Percentiles rank a stretch among this genome's conserved stretches.
phyloP scores from a whole-genome alignment of 1,284 basidiomycete genomes.

The Binderoboletus segoi region DNA sequence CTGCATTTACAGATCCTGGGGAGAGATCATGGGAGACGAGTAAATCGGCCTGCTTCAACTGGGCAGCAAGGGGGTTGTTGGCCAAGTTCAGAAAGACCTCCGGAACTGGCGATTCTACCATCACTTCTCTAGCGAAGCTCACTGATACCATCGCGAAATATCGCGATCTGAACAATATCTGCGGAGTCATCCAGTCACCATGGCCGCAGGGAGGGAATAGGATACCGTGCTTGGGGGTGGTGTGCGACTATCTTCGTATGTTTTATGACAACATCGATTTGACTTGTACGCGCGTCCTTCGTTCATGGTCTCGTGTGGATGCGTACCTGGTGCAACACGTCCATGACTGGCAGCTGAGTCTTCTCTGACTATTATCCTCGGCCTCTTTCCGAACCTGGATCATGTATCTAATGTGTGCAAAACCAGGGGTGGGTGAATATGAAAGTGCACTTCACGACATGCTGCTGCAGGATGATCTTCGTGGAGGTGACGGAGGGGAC shows the following conservation, averaged over 20 bases:
- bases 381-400: neutral
- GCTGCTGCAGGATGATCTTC: conserved; percentile 60
- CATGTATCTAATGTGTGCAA: neutral
- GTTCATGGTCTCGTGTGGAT: too few species aligned
- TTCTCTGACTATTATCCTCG: neutral
- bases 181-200: neutral
- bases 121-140: conserved; percentile 33
- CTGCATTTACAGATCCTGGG: conserved; percentile 53
- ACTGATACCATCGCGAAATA: conserved; percentile 34
- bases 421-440: neutral
- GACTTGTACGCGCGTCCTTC: too few species aligned
- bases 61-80: conserved; percentile 62
- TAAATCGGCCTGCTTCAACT: conserved; percentile 65
- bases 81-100: conserved; percentile 44
- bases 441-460: neutral
- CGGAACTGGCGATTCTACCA: conserved; percentile 31
- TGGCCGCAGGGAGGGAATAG: neutral
- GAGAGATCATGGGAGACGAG: conserved; percentile 73
- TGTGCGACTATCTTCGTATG: too few species aligned
- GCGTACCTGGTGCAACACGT: too few species aligned
- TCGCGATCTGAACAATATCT: conserved; percentile 32
- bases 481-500: conserved; percentile 76
- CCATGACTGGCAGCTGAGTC: too few species aligned
- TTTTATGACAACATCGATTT: too few species aligned
- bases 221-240: neutral